phyloP scores from a whole-genome alignment of 2,329 filamentous ascomycete species.

The Cladosporium sp. region DNA sequence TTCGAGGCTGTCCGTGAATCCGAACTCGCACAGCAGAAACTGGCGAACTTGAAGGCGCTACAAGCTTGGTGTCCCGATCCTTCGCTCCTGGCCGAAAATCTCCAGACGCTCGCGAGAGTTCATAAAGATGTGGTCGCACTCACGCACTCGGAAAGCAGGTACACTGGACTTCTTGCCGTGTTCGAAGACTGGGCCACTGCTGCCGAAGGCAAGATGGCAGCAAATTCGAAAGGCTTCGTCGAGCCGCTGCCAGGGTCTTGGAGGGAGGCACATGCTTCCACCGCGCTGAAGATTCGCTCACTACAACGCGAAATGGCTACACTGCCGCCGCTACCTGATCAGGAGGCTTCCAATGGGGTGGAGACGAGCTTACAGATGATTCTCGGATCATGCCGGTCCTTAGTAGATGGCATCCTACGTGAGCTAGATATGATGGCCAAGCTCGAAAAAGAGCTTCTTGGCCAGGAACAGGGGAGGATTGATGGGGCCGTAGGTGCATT shows the following conservation, averaged over 20 bases:
- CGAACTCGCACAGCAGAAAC: slow-evolving; percentile 43
- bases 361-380: slow-evolving; percentile 51
- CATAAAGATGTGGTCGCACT: slow-evolving; percentile 19
- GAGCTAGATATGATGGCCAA: slow-evolving; percentile 65
- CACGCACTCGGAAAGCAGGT: slow-evolving; percentile 38
- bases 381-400: slow-evolving; percentile 49
- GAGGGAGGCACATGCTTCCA: slow-evolving; percentile 59
- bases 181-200: slow-evolving; percentile 62
- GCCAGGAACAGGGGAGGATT: slow-evolving; percentile 63
- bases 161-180: slow-evolving; percentile 55
- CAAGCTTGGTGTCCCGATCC: slow-evolving; percentile 52
- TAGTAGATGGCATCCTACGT: slow-evolving; percentile 63
- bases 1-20: slow-evolving; percentile 39
- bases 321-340: slow-evolving; percentile 41
- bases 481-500: slow-evolving; percentile 24
- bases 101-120: slow-evolving; percentile 52
- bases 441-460: slow-evolving; percentile 61
- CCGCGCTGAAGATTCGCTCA: slow-evolving; percentile 58
- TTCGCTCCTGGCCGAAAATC: slow-evolving; percentile 54
- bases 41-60: slow-evolving; percentile 56
- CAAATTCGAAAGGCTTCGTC: slow-evolving; percentile 53
- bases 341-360: slow-evolving; percentile 25
- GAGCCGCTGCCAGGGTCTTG: slow-evolving; percentile 59
- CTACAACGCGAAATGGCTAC: slow-evolving; percentile 55
- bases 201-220: slow-evolving; percentile 33